Percentiles rank a stretch among this genome's conserved stretches.
phyloP scores from a whole-genome alignment of 202 grass and related monocot genomes.

The Musa balbisiana region DNA sequence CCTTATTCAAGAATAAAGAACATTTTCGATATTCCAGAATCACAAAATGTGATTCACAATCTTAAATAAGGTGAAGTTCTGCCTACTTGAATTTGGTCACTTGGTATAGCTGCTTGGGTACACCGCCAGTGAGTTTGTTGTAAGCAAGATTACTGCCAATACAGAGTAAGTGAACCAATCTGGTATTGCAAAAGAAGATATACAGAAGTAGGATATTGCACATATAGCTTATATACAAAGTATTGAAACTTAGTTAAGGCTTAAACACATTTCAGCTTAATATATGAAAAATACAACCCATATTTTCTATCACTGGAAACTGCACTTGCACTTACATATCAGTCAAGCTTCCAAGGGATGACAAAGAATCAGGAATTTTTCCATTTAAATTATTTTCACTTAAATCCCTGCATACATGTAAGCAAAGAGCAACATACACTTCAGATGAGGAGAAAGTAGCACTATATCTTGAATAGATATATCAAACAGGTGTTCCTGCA shows the following conservation, averaged over 20 bases:
- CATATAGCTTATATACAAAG: neutral
- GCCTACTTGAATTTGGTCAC: slow-evolving; percentile 84
- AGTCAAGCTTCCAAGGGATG: slow-evolving; percentile 60
- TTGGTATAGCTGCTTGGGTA: slow-evolving; percentile 61
- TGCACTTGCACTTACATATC: slow-evolving; percentile 62
- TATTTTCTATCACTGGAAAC: slow-evolving; percentile 13
- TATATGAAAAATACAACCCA: neutral
- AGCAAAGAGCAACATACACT: neutral
- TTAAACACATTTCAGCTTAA: neutral
- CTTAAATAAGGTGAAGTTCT: neutral
- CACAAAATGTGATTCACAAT: neutral
- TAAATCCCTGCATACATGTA: slow-evolving; percentile 50
- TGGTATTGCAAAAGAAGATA: slow-evolving; percentile 2
- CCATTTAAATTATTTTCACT: slow-evolving; percentile 77
- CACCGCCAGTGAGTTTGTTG: slow-evolving; percentile 72
- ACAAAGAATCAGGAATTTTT: slow-evolving; percentile 56
- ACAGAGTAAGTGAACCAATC: slow-evolving; percentile 23
- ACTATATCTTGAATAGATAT: slow-evolving; percentile 7
- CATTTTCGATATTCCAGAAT: slow-evolving; percentile 6
- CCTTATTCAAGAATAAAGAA: neutral
- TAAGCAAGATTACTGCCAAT: slow-evolving; percentile 63
- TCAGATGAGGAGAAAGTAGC: slow-evolving; percentile 19
- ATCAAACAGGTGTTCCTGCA: slow-evolving; percentile 28
- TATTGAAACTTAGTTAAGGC: neutral
- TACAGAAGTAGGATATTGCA: neutral